Conservation (phyloP, 192 early-diverging fungal genomes). For the Backusella luteola region DNA sequence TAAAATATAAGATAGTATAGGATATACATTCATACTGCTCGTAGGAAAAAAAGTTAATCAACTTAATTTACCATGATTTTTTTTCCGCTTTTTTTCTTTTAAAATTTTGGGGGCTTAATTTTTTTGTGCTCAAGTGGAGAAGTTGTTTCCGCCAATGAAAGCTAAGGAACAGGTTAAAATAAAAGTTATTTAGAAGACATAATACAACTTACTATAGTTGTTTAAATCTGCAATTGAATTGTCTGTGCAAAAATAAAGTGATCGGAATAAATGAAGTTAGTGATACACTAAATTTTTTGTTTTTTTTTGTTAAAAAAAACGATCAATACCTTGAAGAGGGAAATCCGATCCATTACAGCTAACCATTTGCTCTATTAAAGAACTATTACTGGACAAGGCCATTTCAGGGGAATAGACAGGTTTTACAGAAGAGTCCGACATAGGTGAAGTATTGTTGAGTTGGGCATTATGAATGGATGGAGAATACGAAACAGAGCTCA, state of each 20-base stretch:
- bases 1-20: neutral
- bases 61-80: neutral
- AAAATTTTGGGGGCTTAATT: neutral
- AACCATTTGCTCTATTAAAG: neutral
- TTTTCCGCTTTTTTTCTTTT: neutral
- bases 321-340: neutral
- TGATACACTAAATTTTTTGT: neutral
- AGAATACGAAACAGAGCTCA: neutral
- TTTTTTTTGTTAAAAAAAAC: neutral
- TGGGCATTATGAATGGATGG: neutral
- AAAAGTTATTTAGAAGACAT: neutral
- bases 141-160: neutral
- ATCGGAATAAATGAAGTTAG: neutral
- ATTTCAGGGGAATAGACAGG: neutral
- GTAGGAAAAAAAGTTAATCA: neutral
- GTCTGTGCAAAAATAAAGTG: slow-evolving; percentile 8
- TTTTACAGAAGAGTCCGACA: neutral
- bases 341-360: neutral
- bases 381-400: neutral
- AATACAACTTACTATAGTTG: slow-evolving; percentile 4
- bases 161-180: neutral
- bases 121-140: neutral
- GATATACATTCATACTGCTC: neutral
- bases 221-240: slow-evolving; percentile 9
- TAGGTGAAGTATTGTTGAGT: neutral